A percentile compares a stretch with the other conserved stretches of the same genome.
These are phyloP conservation scores for Leishmania turanica DNA, from an alignment of 208 protist genomes.

Conservation along the genomic window DNA sequence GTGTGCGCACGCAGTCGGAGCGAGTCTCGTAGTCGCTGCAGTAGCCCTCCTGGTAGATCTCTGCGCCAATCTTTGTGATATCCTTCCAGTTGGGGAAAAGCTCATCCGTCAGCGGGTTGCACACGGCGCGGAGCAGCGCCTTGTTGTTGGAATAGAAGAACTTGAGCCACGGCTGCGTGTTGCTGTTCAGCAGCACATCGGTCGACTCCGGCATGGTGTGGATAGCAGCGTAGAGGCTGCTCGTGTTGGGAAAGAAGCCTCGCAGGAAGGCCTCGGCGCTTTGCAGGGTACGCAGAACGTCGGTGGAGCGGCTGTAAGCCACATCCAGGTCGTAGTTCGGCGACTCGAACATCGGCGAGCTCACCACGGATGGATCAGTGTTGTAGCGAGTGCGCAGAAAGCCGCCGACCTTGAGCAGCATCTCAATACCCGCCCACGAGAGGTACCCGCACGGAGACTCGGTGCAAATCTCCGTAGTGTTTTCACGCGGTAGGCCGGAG, in stretches of 20 bases:
- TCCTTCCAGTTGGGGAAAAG: slow-evolving; percentile 36
- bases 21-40: slow-evolving; percentile 47
- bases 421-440: slow-evolving; percentile 34
- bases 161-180: slow-evolving; percentile 28
- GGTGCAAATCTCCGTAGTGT: slow-evolving; percentile 44
- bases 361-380: slow-evolving; percentile 30
- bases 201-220: slow-evolving; percentile 38
- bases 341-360: slow-evolving; percentile 34
- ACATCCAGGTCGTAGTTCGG: slow-evolving; percentile 51
- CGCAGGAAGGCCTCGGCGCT: slow-evolving; percentile 54
- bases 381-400: slow-evolving; percentile 51
- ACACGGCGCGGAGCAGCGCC: slow-evolving; percentile 29
- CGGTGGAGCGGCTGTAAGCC: slow-evolving; percentile 61
- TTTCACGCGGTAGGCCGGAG: slow-evolving; percentile 18
- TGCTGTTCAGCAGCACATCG: slow-evolving; percentile 45
- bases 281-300: slow-evolving; percentile 60
- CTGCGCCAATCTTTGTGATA: slow-evolving; percentile 42
- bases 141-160: slow-evolving; percentile 32
- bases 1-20: slow-evolving; percentile 39
- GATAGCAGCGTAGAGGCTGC: slow-evolving; percentile 48
- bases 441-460: slow-evolving; percentile 55
- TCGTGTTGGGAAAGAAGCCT: slow-evolving; percentile 44
- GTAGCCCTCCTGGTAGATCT: slow-evolving; percentile 48
- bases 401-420: slow-evolving; percentile 46
- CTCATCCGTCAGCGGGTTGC: slow-evolving; percentile 41